Base-by-base conservation (phyloP, 2,329 filamentous ascomycete genomes). In the Fusarium sororula region DNA sequence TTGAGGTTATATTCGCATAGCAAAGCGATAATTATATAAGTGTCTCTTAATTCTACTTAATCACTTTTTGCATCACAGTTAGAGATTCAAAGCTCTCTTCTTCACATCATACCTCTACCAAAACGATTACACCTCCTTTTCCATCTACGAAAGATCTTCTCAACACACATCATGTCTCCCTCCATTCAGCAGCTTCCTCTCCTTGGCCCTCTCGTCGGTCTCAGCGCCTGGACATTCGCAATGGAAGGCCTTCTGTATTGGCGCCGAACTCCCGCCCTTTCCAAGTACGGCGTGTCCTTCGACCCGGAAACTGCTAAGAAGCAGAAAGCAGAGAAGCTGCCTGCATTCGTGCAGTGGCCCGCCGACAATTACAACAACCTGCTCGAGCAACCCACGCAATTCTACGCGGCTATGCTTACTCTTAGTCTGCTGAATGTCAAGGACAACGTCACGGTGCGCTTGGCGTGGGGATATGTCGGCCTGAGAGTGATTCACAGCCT, bases 81-180 rank as follows among this genome's bases (percentile, higher is more conserved):
- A n/a, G 12, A 17, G 0, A 9, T 6, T 17, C 5, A 13, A 22
- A 13, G 11, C 7, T 18, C 7, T 48, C 7, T 6, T 10, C 4
- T 30, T 22, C 5, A 22, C 6, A 20, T 0, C 12, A 10, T 7
- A 26, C 3, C 8, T 26, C 0, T 15, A 24, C 3, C 0, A 3
- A 53, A 1, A 24, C 5, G 6, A n/a, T 8, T 6, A n/a, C 28
- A 11, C 7, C 24, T 47, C 5, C 9, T 30, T 9, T 4, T 30
- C 9, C n/a, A 22, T 20, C 6, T 12, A 22, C 11, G 0, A 20
- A 26, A 12, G 3, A 11, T 7, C 12, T 30, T 15, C 2, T 5
- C 2, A 22, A n/a, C 9, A 38, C 13, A 1, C 12, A 38, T 3
- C 5, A 38, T 60, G 60, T 30, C 60, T 13, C 26, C 22, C 11